Evolutionary conservation across 768 basidiomycete species (phyloP).

Genomic region (Leucogyrophana mollusca): DNA sequence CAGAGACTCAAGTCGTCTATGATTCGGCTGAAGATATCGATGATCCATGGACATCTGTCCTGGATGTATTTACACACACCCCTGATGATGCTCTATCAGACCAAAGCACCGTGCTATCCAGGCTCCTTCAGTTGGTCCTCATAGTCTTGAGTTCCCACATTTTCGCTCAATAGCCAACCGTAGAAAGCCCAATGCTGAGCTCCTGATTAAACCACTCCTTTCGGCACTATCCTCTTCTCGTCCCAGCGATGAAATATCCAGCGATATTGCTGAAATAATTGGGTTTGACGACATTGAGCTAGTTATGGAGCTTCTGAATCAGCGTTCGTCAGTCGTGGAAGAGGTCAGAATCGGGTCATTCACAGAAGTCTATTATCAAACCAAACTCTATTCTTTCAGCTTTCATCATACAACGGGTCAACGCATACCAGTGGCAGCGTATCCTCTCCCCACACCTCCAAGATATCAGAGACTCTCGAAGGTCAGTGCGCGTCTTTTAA

Average conservation of each 20-base stretch:
- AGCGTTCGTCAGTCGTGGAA: conserved; percentile 46
- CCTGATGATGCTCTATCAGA: background rate
- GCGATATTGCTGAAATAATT: conserved; percentile 73
- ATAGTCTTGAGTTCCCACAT: background rate
- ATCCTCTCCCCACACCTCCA: no score
- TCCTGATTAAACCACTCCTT: conserved; percentile 20
- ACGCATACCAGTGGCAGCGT: background rate
- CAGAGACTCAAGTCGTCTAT: conserved; percentile 13
- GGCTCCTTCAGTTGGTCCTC: conserved; percentile 16
- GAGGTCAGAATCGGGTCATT: conserved; percentile 39
- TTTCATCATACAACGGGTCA: conserved; percentile 1
- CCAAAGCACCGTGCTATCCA: conserved; percentile 9
- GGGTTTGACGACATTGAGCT: conserved; percentile 86
- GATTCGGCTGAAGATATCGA: conserved; percentile 10
- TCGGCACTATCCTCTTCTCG: conserved; percentile 47
- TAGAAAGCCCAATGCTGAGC: conserved; percentile 4
- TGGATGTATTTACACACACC: conserved; percentile 26
- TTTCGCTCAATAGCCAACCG: background rate
- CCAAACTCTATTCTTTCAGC: conserved; percentile 6
- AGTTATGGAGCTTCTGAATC: conserved; percentile 64
- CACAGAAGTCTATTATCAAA: background rate
- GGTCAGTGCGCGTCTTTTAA: no score
- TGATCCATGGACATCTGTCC: conserved; percentile 29
- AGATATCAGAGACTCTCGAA: no score
- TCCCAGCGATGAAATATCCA: conserved; percentile 71